Evolutionary conservation across 2,329 filamentous ascomycete genomes (phyloP).

Genomic region (Pseudocercospora fuligena): DNA sequence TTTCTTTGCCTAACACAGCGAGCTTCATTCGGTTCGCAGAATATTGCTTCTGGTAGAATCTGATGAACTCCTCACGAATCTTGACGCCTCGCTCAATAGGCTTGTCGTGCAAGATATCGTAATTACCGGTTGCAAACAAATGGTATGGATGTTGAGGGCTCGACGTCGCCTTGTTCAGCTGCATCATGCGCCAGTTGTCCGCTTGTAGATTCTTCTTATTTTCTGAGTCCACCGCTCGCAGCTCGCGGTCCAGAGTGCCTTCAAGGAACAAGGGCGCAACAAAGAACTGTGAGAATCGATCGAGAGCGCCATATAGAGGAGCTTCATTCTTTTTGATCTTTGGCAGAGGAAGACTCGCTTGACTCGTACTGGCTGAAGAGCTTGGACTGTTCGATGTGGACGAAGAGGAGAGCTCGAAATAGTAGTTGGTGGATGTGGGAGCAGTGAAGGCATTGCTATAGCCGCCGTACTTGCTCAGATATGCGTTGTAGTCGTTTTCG

Average conservation of each 20-base stretch:
- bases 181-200: constrained; percentile 84
- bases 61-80: constrained; percentile 87
- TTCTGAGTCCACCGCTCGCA: constrained; percentile 89
- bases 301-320: constrained; percentile 80
- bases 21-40: constrained; percentile 94
- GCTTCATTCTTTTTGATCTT: constrained; percentile 50
- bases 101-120: constrained; percentile 81
- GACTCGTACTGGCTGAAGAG: constrained; percentile 44
- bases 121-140: constrained; percentile 89
- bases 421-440: constrained; percentile 94
- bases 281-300: constrained; percentile 94
- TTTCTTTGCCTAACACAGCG: constrained; percentile 80
- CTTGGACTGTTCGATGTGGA: constrained; percentile 60
- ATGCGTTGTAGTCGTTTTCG: constrained; percentile 95
- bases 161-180: constrained; percentile 85
- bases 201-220: constrained; percentile 97
- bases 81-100: constrained; percentile 80
- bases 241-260: constrained; percentile 82
- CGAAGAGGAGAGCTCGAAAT: constrained; percentile 90
- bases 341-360: constrained; percentile 41
- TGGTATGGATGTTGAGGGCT: constrained; percentile 87
- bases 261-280: constrained; percentile 84
- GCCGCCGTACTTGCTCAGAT: constrained; percentile 86
- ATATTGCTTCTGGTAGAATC: constrained; percentile 87
- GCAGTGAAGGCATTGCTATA: constrained; percentile 95